Percentiles rank a stretch among this genome's conserved stretches.
Conservation (phyloP, 1,284 basidiomycete genomes). For the Melampsora occidentalis region DNA sequence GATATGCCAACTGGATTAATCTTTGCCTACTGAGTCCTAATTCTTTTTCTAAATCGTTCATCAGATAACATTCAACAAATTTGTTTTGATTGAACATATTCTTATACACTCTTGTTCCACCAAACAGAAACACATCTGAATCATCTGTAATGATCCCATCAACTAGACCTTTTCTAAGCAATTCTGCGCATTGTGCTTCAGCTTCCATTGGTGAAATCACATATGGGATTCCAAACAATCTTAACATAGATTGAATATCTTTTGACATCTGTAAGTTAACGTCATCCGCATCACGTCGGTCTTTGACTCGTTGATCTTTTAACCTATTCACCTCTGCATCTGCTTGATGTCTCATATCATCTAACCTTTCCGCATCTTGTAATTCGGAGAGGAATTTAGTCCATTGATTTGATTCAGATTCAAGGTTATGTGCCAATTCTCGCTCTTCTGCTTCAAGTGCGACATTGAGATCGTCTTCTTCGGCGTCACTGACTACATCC, state of each 20-base stretch:
- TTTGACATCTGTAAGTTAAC: conserved; percentile 29
- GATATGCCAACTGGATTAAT: conserved; percentile 82
- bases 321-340: conserved; percentile 26
- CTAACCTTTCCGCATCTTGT: conserved; percentile 29
- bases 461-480: conserved; percentile 30
- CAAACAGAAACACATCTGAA: conserved; percentile 94
- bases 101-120: conserved; percentile 82
- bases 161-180: conserved; percentile 78
- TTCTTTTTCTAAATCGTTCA: conserved; percentile 79
- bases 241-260: conserved; percentile 58
- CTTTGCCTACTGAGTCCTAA: conserved; percentile 81
- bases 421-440: conserved; percentile 12
- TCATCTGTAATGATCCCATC: conserved; percentile 99
- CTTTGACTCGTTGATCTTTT: conserved; percentile 25
- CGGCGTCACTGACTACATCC: conserved; percentile 6
- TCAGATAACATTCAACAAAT: conserved; percentile 91
- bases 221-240: conserved; percentile 94
- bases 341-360: conserved; percentile 15
- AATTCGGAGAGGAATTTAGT: conserved; percentile 25
- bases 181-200: conserved; percentile 95
- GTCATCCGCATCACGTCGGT: conserved; percentile 39
- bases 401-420: conserved; percentile 34
- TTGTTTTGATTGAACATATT: conserved; percentile 99
- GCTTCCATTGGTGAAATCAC: conserved; percentile 99
- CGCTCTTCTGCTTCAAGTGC: conserved; percentile 37